phyloP scores from a whole-genome alignment of 2,329 filamentous ascomycete genomes.

The Sclerotinia sclerotiorum region DNA sequence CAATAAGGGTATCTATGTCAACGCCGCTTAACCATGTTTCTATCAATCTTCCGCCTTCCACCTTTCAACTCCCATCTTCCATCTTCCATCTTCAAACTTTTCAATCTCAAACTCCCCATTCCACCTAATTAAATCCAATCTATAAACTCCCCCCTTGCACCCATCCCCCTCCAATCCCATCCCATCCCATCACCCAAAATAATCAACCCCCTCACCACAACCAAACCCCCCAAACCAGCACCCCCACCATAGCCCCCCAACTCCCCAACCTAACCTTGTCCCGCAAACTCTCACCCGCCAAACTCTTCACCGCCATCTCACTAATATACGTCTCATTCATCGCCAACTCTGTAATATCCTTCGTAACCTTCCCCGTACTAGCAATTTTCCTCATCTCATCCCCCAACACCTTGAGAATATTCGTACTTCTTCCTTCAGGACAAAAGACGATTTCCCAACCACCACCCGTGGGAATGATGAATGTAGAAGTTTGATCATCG shows the following conservation, averaged over 20 bases:
- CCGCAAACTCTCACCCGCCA: constrained; percentile 25
- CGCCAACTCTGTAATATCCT: constrained; percentile 40
- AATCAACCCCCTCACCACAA: constrained; percentile 24
- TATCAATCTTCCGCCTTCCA: not conserved
- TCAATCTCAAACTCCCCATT: not conserved
- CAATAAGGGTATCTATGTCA: constrained; percentile 19
- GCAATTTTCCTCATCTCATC: constrained; percentile 51
- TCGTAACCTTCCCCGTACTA: constrained; percentile 44
- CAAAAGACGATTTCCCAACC: constrained; percentile 81
- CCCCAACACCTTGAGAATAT: constrained; percentile 55
- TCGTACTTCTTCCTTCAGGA: constrained; percentile 60
- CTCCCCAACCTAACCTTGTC: constrained; percentile 27
- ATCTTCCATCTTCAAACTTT: not conserved
- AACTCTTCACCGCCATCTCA: constrained; percentile 26
- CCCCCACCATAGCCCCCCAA: constrained; percentile 36
- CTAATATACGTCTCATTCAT: constrained; percentile 41
- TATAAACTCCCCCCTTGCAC: not conserved
- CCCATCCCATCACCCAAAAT: not conserved
- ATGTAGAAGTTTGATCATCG: constrained; percentile 59
- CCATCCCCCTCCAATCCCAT: too few relatives aligned
- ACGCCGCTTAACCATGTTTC: not conserved
- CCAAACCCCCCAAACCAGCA: constrained; percentile 36
- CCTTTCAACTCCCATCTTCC: not conserved
- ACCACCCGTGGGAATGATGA: constrained; percentile 64
- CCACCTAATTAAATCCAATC: constrained; percentile 4